Base-by-base conservation (phyloP, 345 rosid genomes). In the Turritis glabra region DNA sequence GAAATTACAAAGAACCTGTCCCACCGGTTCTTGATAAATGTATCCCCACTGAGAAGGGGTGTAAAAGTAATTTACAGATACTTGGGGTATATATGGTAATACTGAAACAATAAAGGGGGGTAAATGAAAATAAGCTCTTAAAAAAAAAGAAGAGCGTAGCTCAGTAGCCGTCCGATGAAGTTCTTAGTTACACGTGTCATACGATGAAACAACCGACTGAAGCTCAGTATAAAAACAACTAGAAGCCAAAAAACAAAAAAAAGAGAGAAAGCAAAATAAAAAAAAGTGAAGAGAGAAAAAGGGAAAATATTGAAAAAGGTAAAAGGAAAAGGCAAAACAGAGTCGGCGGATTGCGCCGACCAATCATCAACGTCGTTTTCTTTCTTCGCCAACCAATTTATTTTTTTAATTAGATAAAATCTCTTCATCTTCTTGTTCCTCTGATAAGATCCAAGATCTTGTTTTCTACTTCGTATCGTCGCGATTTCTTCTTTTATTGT, bases 281-380 rank as follows among this genome's bases (percentile, higher is more conserved):
- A 30, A 13, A 52, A 14, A 33, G 30, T 10, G 25, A 54, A 10
- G 22, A 25, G 30, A 44, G 19, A 12, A 47, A 12, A n/a, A n/a
- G n/a, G 8, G 4, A 46, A 50, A 26, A 38, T 5, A 25, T 6
- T 7, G 50, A 52, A 60, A 52, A n/a, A 25, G n/a, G n/a, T n/a
- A 32, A 46, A 56, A 21, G 19, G 32, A 19, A 30, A 75, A 50
- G 52, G 43, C 19, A 50, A 43, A 41, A 71, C 33, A 43, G 22
- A 75, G 79, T 75, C 79, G 74, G 74, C 79, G 79, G 35, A 58
- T 58, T 50, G 61, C 79, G 74, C 74, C 79, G 69, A 75, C 79
- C 79, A 67, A 75, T 67, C 29, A 75, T 59, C n/a, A 9, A 66
- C 67, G 69, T 75, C 74, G 62, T 51, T 59, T 19, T 74, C 73